These are phyloP conservation scores for Gloeophyllum trabeum DNA, from an alignment of 768 basidiomycete species.

Conservation along the genomic window DNA sequence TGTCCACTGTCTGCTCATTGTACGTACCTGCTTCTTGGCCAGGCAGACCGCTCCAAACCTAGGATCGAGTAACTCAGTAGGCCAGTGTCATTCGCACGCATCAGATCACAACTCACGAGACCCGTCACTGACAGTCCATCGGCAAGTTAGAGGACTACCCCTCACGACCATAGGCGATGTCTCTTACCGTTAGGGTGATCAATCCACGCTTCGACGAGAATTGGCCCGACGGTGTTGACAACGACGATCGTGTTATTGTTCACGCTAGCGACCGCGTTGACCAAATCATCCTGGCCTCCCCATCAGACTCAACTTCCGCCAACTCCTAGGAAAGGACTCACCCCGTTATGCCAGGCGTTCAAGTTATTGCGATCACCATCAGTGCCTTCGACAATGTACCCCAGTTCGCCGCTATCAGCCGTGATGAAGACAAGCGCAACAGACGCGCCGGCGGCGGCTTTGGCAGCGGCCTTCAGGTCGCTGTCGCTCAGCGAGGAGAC, in stretches of 20 bases:
- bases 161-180: too few species aligned
- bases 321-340: constrained; percentile 21
- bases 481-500: constrained; percentile 36
- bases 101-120: too few species aligned
- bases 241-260: constrained; percentile 76
- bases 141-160: too few species aligned
- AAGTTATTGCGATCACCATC: constrained; percentile 42
- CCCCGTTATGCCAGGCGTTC: constrained; percentile 39
- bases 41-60: constrained; percentile 39
- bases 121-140: not conserved
- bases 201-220: constrained; percentile 61
- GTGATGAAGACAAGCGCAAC: constrained; percentile 46
- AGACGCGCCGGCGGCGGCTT: constrained; percentile 30
- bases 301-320: too few species aligned
- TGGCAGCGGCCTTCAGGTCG: constrained; percentile 31
- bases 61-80: too few species aligned
- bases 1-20: not conserved
- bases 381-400: constrained; percentile 43
- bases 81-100: too few species aligned
- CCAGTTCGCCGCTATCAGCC: constrained; percentile 13
- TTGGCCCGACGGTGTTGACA: constrained; percentile 67
- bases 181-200: constrained; percentile 61
- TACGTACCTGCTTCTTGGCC: constrained; percentile 63
- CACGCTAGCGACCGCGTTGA: constrained; percentile 48
- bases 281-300: constrained; percentile 19